These are phyloP conservation scores for Xylariaceae sp. DNA, from an alignment of 2,329 filamentous ascomycete species.

Conservation along the genomic window DNA sequence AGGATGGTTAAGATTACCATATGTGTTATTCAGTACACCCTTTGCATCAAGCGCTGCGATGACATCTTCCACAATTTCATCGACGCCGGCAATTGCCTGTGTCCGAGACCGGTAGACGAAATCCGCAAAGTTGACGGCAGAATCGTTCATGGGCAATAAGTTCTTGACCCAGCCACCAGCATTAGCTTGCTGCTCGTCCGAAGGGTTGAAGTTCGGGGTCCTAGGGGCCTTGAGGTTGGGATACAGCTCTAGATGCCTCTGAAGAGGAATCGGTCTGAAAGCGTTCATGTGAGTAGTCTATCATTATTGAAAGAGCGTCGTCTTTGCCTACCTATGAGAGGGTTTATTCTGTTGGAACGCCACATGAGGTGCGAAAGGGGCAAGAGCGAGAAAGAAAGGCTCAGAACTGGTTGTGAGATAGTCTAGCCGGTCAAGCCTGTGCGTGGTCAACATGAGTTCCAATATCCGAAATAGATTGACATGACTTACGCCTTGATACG, in stretches of 20 bases:
- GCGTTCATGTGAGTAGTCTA: not conserved
- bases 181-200: slow-evolving; percentile 1
- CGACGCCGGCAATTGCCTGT: slow-evolving; percentile 1
- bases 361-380: slow-evolving; percentile 3
- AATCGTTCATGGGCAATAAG: slow-evolving; percentile 3
- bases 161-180: slow-evolving; percentile 4
- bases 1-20: not conserved
- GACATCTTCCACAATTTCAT: slow-evolving; percentile 5
- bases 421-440: slow-evolving; percentile 3
- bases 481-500: slow-evolving; percentile 18
- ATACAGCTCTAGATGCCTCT: not conserved
- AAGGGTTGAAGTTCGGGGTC: slow-evolving; percentile 4
- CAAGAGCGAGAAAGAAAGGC: slow-evolving; percentile 1
- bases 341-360: slow-evolving; percentile 1
- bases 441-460: not conserved
- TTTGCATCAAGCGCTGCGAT: not conserved
- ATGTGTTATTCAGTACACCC: slow-evolving; percentile 4
- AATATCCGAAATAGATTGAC: not conserved
- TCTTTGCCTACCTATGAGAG: slow-evolving; percentile 1
- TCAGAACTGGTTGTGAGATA: not conserved
- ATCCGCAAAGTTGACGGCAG: slow-evolving; percentile 3
- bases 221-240: not conserved
- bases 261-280: not conserved
- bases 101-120: slow-evolving; percentile 5
- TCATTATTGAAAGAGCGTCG: not conserved